Percentiles rank a stretch among this genome's conserved stretches.
These are phyloP conservation scores for Besnoitia besnoiti DNA, from an alignment of 169 alveolate genomes.

Conservation along the genomic window DNA sequence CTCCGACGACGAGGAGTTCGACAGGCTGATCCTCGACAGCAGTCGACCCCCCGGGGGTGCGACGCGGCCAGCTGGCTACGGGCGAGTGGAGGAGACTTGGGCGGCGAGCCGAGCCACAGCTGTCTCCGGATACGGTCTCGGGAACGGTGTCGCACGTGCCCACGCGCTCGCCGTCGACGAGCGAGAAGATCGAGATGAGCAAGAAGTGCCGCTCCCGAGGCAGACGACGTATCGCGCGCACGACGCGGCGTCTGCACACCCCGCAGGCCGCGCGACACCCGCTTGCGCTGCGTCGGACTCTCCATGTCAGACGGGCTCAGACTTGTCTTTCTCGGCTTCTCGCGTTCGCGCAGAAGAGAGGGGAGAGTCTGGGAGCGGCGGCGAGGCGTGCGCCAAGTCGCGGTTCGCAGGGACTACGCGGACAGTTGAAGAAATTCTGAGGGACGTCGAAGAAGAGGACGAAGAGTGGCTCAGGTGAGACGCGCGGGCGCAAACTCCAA, in stretches of 20 bases:
- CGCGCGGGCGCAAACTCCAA: too few species aligned
- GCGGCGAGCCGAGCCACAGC: neutral
- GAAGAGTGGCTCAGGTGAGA: constrained; percentile 30
- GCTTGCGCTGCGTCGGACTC: neutral
- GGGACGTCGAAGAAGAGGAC: constrained; percentile 22
- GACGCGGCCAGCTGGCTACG: neutral
- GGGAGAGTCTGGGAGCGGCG: neutral
- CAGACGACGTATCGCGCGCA: neutral
- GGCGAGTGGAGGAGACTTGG: neutral
- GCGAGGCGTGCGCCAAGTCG: neutral
- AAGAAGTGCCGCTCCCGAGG: neutral
- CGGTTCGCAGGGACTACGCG: neutral
- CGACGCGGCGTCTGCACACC: neutral
- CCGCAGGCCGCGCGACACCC: neutral
- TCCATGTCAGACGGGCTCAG: neutral
- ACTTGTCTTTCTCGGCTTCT: neutral
- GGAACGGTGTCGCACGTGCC: too few species aligned
- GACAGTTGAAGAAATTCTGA: constrained; percentile 7
- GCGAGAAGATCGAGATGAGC: neutral
- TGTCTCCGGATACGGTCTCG: too few species aligned
- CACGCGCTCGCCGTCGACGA: neutral
- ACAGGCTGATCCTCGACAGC: neutral
- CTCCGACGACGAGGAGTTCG: neutral
- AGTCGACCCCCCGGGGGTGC: neutral
- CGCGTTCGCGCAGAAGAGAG: neutral